Evolutionary conservation across 305 asterid species (phyloP).

Genomic region (Solanum hybrid): DNA sequence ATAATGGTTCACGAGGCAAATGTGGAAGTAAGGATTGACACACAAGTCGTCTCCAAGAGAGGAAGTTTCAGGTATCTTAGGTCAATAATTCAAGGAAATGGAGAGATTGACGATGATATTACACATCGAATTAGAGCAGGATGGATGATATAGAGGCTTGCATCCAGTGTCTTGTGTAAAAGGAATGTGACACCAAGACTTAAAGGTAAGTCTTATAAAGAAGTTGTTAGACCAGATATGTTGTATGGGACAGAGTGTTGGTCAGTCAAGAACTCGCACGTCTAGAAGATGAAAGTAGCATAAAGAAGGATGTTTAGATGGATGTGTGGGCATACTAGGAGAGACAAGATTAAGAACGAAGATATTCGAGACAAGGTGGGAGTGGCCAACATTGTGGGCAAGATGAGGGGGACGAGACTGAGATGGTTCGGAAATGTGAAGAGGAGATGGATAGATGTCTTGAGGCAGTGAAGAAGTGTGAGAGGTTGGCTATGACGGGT

Average conservation of each 20-base stretch:
- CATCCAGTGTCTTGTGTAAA: background rate
- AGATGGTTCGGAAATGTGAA: background rate
- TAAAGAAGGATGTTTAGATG: background rate
- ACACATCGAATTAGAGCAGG: background rate
- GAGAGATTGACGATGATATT: background rate
- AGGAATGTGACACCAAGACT: background rate
- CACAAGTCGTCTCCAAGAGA: background rate
- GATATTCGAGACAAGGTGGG: background rate
- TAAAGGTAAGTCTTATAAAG: background rate
- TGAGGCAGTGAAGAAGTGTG: background rate
- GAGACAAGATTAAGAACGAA: background rate
- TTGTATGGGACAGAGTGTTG: background rate
- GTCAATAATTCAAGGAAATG: background rate
- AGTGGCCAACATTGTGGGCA: background rate
- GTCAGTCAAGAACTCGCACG: background rate
- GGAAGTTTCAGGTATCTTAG: background rate
- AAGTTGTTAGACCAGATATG: background rate
- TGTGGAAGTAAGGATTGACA: background rate
- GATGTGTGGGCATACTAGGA: background rate
- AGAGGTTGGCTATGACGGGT: background rate
- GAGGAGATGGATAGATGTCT: background rate
- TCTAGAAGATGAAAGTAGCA: background rate
- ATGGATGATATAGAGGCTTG: background rate
- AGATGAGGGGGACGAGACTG: background rate
- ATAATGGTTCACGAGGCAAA: background rate